Base-by-base conservation (phyloP, 208 protist genomes). In the Leishmania arabica region DNA sequence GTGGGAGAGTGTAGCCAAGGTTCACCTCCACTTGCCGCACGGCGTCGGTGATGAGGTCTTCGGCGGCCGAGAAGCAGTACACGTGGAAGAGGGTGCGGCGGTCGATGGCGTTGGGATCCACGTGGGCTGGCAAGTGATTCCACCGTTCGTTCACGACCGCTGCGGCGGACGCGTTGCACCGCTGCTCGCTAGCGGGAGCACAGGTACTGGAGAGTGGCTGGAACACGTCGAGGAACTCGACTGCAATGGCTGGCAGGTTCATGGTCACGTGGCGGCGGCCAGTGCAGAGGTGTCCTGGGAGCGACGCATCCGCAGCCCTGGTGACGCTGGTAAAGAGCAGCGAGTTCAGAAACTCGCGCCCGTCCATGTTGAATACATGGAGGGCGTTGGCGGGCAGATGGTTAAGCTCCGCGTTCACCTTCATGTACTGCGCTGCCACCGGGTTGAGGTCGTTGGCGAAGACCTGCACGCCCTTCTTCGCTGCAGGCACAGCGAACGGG, bases 391-490 rank as follows among this genome's bases (percentile, higher is more conserved):
- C 51, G 0, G 79, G 56, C 6, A 99, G 71, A 53, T 94, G 90
- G 82, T 99, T 99, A 2, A 92, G 74, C 49, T 86, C 76, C 15
- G 86, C 89, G 84, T 99, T 99, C 42, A 94, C 80, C 42, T 75
- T 66, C 85, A 99, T 92, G 73, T 92, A 98, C 81, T 98, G 89
- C 68, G 95, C 92, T 6, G 96, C 96, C 6, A 83, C 87, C 9
- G 98, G 98, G 89, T 99, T 99, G 17, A 99, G 91, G 83, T 99
- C 99, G 86, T 99, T 99, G 27, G 97, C 98, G 75, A 99, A 94
- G 2, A 99, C 96, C 2, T 62, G 76, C 53, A 96, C 89, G 11
- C 92, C 93, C 7, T 91, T 87, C 68, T 92, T 93, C 0, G 98
- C 97, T 1, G 97, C 97, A 8, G 99, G 99, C 21, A 99, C 82